phyloP scores from a whole-genome alignment of 495 filamentous ascomycete genomes.

The Neurospora sublineolata region DNA sequence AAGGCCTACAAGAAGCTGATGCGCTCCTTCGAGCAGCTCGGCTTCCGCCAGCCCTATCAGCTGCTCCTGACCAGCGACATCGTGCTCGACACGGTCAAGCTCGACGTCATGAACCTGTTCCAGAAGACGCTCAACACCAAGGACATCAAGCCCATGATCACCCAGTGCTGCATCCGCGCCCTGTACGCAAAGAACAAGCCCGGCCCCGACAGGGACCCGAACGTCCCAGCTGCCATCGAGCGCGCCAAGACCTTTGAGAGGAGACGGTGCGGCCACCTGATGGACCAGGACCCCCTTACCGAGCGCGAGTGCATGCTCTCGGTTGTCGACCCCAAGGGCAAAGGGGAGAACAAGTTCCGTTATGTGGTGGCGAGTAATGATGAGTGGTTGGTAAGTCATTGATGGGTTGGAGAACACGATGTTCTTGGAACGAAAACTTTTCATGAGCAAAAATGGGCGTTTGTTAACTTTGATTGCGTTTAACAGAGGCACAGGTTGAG shows the following conservation, averaged over 20 bases:
- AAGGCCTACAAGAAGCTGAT: slow-evolving; percentile 97
- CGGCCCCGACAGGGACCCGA: slow-evolving; percentile 43
- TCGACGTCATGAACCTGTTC: slow-evolving; percentile 53
- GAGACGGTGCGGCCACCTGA: slow-evolving; percentile 80
- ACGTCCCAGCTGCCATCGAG: slow-evolving; percentile 48
- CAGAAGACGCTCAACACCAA: slow-evolving; percentile 61
- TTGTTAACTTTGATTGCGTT: too few relatives aligned
- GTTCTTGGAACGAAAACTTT: too few relatives aligned
- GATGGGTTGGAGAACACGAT: not conserved
- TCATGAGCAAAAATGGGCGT: too few relatives aligned
- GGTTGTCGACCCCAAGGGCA: slow-evolving; percentile 63
- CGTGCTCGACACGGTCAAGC: slow-evolving; percentile 40
- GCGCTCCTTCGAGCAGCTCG: slow-evolving; percentile 50
- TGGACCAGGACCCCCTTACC: slow-evolving; percentile 62
- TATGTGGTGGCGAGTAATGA: slow-evolving; percentile 80
- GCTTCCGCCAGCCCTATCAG: slow-evolving; percentile 89
- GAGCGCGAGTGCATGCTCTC: slow-evolving; percentile 67
- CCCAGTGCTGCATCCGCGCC: slow-evolving; percentile 41
- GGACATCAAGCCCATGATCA: slow-evolving; percentile 62
- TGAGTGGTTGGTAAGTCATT: slow-evolving; percentile 19
- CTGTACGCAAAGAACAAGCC: slow-evolving; percentile 45
- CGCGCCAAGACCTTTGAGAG: slow-evolving; percentile 67
- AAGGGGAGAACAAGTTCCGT: slow-evolving; percentile 70
- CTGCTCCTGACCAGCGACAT: slow-evolving; percentile 45
- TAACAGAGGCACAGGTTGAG: slow-evolving; percentile 19